Evolutionary conservation across 2,329 filamentous ascomycete genomes (phyloP), one percentile per base, ranked within the genome.

Genomic region (Aureobasidium sp.): DNA sequence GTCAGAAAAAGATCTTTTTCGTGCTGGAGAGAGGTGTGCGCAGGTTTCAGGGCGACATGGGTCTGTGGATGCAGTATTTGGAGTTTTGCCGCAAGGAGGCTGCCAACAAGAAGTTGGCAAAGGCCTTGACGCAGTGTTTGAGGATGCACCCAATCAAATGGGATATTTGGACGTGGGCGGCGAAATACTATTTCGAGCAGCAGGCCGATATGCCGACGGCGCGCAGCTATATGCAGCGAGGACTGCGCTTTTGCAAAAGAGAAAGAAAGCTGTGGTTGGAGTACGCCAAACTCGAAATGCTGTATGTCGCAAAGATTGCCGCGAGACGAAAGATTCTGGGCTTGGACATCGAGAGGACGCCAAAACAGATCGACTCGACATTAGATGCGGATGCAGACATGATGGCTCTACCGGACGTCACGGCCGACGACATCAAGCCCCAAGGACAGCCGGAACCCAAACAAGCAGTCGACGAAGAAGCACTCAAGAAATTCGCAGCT

Each of bases 51-150:
- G 89, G 88, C 3, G 88, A 88, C 64, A 65, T 90, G 30, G 79
- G 79, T 2, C 75, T 98, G 32, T 98, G 93, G 93, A 83, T 87
- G 68, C 87, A 90, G 64, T 96, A 95, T 65, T 83, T 97, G 56
- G 80, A 85, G 55, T 97, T 88, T 68, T 84, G 88, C 14, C 79
- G 83, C 61, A 79, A 81, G 59, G 73, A 83, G 80, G 69, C 79
- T 62, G 78, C 81, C 14, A 76, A 76, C 64, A 81, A 81, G 65
- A 81, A 81, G 62, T 68, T 84, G 19, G 73, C 74, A 25, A 75
- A 78, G 60, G 78, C 83, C 44, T 74, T 84, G 60, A 81, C 80
- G 29, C 71, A 82, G 41, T 87, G 88, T 14, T 75, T 97, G 60
- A 80, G 91, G 59, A 78, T 98, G 71, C 90, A 95, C 70, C 91